Conservation (phyloP, 306 rosid species). For the Glycine tomentella region DNA sequence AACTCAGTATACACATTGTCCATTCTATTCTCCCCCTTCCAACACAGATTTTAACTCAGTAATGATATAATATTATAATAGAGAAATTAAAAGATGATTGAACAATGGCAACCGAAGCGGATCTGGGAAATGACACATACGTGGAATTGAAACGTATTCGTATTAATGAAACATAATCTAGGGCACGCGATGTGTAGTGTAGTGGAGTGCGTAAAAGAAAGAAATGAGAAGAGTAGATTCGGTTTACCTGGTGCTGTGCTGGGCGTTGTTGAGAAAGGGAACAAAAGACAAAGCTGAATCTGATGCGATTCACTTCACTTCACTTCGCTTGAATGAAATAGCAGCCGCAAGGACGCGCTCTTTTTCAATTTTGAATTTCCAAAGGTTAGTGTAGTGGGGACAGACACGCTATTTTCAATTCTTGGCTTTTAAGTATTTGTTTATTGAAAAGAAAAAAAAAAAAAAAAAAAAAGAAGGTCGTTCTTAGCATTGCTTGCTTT, state of each 20-base stretch:
- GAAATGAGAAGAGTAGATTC: not conserved
- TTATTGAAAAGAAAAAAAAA: too few species aligned
- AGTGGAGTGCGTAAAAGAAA: too few species aligned
- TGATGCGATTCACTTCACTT: too few species aligned
- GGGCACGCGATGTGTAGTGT: too few species aligned
- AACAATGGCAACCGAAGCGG: not conserved
- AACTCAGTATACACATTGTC: conserved; percentile 49
- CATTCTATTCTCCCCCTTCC: conserved; percentile 57
- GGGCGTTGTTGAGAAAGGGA: not conserved
- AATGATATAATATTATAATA: not conserved
- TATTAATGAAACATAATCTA: too few species aligned
- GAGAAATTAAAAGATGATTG: not conserved
- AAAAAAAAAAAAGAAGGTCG: too few species aligned
- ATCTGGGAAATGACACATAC: not conserved
- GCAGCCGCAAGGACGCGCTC: not conserved
- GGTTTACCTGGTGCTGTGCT: not conserved
- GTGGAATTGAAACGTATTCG: not conserved
- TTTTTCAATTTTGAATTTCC: conserved; percentile 17
- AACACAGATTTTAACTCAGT: conserved; percentile 22
- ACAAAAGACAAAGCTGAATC: not conserved
- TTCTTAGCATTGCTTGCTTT: too few species aligned
- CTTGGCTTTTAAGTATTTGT: too few species aligned
- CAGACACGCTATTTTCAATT: too few species aligned
- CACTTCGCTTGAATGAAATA: not conserved
- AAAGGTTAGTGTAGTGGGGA: too few species aligned